Percentiles rank a stretch among this genome's conserved stretches.
Evolutionary conservation across 768 basidiomycete species (phyloP).

Genomic region (Hypholoma sublateritium): DNA sequence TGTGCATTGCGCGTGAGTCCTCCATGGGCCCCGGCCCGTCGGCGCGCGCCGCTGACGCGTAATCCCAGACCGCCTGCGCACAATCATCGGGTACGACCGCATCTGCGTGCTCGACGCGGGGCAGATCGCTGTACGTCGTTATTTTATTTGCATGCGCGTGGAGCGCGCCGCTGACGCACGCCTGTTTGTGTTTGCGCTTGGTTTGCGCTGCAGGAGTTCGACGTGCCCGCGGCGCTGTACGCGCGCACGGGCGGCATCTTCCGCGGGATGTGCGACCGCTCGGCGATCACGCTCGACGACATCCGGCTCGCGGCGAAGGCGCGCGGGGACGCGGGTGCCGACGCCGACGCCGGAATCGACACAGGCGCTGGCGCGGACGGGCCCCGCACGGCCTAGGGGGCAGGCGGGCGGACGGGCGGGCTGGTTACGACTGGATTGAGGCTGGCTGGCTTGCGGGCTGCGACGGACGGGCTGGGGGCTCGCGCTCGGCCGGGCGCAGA

Average conservation of each 20-base stretch:
- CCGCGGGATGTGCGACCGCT: conserved; percentile 82
- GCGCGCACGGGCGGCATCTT: conserved; percentile 63
- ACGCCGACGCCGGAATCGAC: not conserved
- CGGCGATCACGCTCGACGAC: conserved; percentile 74
- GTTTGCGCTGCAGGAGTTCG: conserved; percentile 80
- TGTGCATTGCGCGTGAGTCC: conserved; percentile 81
- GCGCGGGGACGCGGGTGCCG: not conserved
- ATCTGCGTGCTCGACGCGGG: conserved; percentile 88
- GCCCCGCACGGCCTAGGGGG: no score
- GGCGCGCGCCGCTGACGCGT: not conserved
- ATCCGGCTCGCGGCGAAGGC: conserved; percentile 44
- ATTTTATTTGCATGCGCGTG: not conserved
- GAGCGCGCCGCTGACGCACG: not conserved
- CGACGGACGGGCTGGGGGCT: no score
- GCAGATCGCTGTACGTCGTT: conserved; percentile 58
- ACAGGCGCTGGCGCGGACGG: no score
- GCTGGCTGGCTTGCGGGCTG: no score
- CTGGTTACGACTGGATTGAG: no score
- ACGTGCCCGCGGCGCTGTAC: conserved; percentile 72
- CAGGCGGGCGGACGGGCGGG: no score
- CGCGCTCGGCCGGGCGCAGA: no score
- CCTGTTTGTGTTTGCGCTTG: not conserved
- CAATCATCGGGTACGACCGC: conserved; percentile 86
- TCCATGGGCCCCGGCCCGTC: not conserved
- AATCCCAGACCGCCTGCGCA: conserved; percentile 71